These are phyloP conservation scores for Calendula officinalis DNA, from an alignment of 129 eudicot species.

Conservation along the genomic window DNA sequence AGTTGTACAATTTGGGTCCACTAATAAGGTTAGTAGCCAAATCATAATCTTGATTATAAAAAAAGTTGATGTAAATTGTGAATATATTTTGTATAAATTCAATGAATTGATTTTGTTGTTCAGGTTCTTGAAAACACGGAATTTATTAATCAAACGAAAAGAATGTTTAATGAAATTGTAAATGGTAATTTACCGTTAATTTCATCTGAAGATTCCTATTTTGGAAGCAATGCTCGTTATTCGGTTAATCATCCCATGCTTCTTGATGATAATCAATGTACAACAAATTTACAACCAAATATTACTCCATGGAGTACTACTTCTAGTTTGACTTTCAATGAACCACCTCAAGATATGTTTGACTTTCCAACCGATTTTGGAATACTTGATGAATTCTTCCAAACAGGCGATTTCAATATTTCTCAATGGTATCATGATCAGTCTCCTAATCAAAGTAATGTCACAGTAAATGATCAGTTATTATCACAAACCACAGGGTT, in stretches of 20 bases:
- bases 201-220: slow-evolving; percentile 35
- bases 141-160: slow-evolving; percentile 48
- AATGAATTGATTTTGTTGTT: slow-evolving; percentile 10
- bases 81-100: neutral
- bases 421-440: slow-evolving; percentile 42
- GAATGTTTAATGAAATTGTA: slow-evolving; percentile 36
- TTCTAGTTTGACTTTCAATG: slow-evolving; percentile 41
- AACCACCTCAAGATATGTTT: slow-evolving; percentile 29
- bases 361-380: slow-evolving; percentile 37
- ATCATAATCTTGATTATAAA: neutral
- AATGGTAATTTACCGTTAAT: slow-evolving; percentile 26
- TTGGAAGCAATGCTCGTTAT: slow-evolving; percentile 15
- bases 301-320: slow-evolving; percentile 31
- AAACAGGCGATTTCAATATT: slow-evolving; percentile 17
- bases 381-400: slow-evolving; percentile 24
- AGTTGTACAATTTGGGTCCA: slow-evolving; percentile 78
- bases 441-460: slow-evolving; percentile 36
- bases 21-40: slow-evolving; percentile 47
- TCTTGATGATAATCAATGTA: slow-evolving; percentile 23
- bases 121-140: slow-evolving; percentile 52
- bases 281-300: slow-evolving; percentile 28
- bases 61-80: neutral
- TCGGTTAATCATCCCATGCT: slow-evolving; percentile 14
- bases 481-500: slow-evolving; percentile 36
- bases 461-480: slow-evolving; percentile 31